Base-by-base conservation (phyloP, 352 stramenopile species). In the Phytophthora litchii region DNA sequence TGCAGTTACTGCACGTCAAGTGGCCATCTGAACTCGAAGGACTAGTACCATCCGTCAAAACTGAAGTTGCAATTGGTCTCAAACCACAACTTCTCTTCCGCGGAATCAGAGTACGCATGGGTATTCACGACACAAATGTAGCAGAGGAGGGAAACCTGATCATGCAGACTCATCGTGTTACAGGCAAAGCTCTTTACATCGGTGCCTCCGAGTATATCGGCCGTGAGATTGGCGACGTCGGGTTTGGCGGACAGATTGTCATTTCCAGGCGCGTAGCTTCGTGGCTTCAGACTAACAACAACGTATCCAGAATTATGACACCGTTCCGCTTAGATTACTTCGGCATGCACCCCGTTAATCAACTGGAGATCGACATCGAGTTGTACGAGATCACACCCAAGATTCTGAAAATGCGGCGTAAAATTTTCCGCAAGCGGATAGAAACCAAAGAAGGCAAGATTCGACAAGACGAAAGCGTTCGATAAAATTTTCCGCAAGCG, bases 81-180 rank as follows among this genome's bases (percentile, higher is more conserved):
- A 85, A 85, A 55, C 64, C 72, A 0, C 69, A 75, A 8, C 38
- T 72, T 20, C 43, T 93, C 23, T 91, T 93, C 37, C 68, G 64
- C 12, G 83, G 83, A 4, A 66, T 92, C 7, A 73, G 83, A 16
- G 80, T 93, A 6, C 83, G 83, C 1, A 93, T 93, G 83, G 81
- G 83, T 1, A 83, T 91, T 48, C 83, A 93, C 65, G 83, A 89
- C 25, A 77, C 78, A 8, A 79, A 64, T 35, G 56, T 63, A 12
- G 67, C 51, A 0, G 76, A 84, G 12, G 81, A 90, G 43, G 81
- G 75, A 31, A 67, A 68, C 35, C 59, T 88, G 12, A 67, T 89
- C 25, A 65, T 60, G 21, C 70, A 86, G 37, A 75, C 67, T 7
- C 80, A 91, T 40, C 76, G 76, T 1, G 83, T 92, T 11, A 92